A percentile compares a stretch with the other conserved stretches of the same genome.
These are phyloP conservation scores for Rosa persica DNA, from an alignment of 306 rosid genomes.

Conservation along the genomic window DNA sequence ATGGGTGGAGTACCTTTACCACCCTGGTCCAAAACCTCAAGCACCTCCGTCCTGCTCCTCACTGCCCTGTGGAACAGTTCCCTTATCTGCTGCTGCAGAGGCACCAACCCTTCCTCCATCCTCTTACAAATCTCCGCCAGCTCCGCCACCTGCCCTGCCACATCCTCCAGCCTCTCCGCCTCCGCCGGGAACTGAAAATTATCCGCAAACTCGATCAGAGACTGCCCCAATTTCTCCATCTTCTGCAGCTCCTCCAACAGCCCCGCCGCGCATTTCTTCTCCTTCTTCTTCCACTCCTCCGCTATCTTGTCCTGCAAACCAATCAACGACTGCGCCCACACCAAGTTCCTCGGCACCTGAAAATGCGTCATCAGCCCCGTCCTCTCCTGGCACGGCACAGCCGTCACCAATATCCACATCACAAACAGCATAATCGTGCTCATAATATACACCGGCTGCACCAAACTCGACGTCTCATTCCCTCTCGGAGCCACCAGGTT, in stretches of 20 bases:
- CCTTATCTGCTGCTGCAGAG: constrained; percentile 82
- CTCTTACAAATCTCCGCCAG: constrained; percentile 63
- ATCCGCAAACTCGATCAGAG: constrained; percentile 62
- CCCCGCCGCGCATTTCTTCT: constrained; percentile 76
- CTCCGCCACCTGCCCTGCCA: constrained; percentile 59
- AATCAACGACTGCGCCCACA: constrained; percentile 76
- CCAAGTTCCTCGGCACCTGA: constrained; percentile 47
- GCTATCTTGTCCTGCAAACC: constrained; percentile 77
- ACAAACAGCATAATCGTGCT: constrained; percentile 52
- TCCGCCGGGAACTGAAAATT: constrained; percentile 62
- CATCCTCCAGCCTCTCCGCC: constrained; percentile 52
- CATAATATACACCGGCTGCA: constrained; percentile 67
- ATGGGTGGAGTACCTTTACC: constrained; percentile 52
- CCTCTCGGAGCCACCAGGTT: constrained; percentile 78
- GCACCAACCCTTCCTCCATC: constrained; percentile 87
- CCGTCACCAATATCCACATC: constrained; percentile 85
- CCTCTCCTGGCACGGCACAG: constrained; percentile 88
- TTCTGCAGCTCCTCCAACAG: constrained; percentile 78
- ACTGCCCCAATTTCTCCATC: constrained; percentile 68
- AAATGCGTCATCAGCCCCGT: constrained; percentile 60
- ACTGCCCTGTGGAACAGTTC: constrained; percentile 83
- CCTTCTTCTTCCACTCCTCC: constrained; percentile 96
- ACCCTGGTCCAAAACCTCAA: constrained; percentile 62
- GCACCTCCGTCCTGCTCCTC: constrained; percentile 82
- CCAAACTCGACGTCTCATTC: constrained; percentile 51